These are phyloP conservation scores for Ganoderma lingzhi DNA, from an alignment of 1,284 basidiomycete genomes.

Conservation along the genomic window DNA sequence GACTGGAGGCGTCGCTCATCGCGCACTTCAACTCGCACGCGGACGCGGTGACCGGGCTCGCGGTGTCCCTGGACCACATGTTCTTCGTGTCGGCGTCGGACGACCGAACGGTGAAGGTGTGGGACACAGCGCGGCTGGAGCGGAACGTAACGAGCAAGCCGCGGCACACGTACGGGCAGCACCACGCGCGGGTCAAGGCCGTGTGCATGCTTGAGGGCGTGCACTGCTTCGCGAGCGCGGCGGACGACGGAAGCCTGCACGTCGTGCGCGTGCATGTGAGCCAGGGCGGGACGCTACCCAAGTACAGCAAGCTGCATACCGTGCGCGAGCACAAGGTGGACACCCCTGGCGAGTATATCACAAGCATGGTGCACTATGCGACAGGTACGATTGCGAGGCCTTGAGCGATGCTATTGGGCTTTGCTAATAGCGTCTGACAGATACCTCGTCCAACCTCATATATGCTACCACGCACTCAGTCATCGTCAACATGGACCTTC, in stretches of 20 bases:
- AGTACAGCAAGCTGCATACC: constrained; percentile 82
- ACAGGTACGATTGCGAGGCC: constrained; percentile 55
- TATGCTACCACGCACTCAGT: constrained; percentile 86
- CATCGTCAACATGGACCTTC: constrained; percentile 85
- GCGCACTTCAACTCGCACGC: constrained; percentile 89
- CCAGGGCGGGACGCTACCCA: constrained; percentile 70
- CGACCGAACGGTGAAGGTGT: constrained; percentile 86
- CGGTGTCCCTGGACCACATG: constrained; percentile 91
- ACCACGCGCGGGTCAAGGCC: constrained; percentile 82
- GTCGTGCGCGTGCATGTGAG: constrained; percentile 83
- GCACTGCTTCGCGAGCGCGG: constrained; percentile 90
- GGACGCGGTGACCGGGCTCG: constrained; percentile 81
- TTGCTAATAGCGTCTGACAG: constrained; percentile 44
- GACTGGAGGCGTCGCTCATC: constrained; percentile 80
- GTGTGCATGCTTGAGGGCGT: constrained; percentile 85
- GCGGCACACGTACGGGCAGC: constrained; percentile 79
- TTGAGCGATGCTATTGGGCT: constrained; percentile 23
- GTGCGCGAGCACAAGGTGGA: constrained; percentile 80
- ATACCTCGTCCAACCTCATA: constrained; percentile 77
- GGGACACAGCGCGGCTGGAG: constrained; percentile 84
- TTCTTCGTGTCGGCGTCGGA: constrained; percentile 94
- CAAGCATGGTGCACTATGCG: constrained; percentile 79
- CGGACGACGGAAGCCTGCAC: constrained; percentile 87
- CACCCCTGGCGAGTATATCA: constrained; percentile 77
- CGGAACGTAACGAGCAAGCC: constrained; percentile 84